phyloP scores from a whole-genome alignment of 768 basidiomycete species.

The Suillus spraguei region DNA sequence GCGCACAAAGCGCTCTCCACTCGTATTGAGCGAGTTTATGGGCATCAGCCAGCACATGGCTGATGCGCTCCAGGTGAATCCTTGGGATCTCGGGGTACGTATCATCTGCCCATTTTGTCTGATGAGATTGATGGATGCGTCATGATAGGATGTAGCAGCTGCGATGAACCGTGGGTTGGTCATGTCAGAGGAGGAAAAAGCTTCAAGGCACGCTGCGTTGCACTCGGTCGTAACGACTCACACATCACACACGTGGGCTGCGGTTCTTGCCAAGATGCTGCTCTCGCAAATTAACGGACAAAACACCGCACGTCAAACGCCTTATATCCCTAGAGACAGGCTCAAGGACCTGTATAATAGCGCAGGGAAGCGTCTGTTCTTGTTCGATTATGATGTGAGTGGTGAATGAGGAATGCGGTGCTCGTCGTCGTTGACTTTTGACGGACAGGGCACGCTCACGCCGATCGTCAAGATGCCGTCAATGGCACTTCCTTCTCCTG shows the following conservation, averaged over 20 bases:
- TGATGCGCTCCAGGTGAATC: slow-evolving; percentile 89
- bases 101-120: not conserved
- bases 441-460: slow-evolving; percentile 82
- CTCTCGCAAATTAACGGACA: slow-evolving; percentile 79
- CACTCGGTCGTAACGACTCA: slow-evolving; percentile 89
- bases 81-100: slow-evolving; percentile 90
- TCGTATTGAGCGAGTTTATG: slow-evolving; percentile 97
- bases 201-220: slow-evolving; percentile 65
- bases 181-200: not conserved
- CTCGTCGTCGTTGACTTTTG: not conserved
- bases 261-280: slow-evolving; percentile 85
- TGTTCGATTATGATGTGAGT: slow-evolving; percentile 95
- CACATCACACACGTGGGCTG: slow-evolving; percentile 95
- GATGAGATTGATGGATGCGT: not conserved
- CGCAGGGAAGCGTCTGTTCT: slow-evolving; percentile 83
- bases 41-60: slow-evolving; percentile 93
- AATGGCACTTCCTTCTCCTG: slow-evolving; percentile 78
- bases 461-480: slow-evolving; percentile 95
- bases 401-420: not conserved
- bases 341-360: slow-evolving; percentile 62
- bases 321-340: slow-evolving; percentile 69
- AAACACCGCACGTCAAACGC: slow-evolving; percentile 82
- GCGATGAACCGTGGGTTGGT: slow-evolving; percentile 3
- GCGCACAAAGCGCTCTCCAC: slow-evolving; percentile 77
- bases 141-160: not conserved